phyloP scores from a whole-genome alignment of 2,329 filamentous ascomycete genomes.

The Aspergillus glaucus region DNA sequence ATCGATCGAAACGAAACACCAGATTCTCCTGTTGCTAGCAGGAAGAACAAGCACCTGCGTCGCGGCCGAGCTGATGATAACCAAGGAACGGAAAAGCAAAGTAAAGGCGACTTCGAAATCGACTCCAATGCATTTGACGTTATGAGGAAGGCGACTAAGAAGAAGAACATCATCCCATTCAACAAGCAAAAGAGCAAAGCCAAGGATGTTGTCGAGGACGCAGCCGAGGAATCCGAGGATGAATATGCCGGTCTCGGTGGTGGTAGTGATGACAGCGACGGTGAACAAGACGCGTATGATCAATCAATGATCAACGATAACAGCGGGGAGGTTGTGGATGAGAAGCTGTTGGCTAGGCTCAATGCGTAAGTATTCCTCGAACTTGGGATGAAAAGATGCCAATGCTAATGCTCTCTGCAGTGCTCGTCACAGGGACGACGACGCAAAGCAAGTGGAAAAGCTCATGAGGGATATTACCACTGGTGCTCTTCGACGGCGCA shows the following conservation, averaged over 20 bases:
- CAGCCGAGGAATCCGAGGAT: constrained; percentile 95
- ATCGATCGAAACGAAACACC: constrained; percentile 34
- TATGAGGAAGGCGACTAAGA: constrained; percentile 60
- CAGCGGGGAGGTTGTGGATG: constrained; percentile 68
- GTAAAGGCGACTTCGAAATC: constrained; percentile 31
- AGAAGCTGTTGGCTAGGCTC: constrained; percentile 74
- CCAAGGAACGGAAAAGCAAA: constrained; percentile 42
- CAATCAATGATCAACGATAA: constrained; percentile 88
- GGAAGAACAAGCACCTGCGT: constrained; percentile 51
- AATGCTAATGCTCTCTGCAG: constrained; percentile 40
- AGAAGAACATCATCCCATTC: constrained; percentile 55
- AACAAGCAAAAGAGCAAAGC: constrained; percentile 84
- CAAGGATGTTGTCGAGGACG: constrained; percentile 80
- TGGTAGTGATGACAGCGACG: constrained; percentile 77
- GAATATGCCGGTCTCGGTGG: constrained; percentile 94
- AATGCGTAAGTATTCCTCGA: constrained; percentile 65
- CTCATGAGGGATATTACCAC: constrained; percentile 90
- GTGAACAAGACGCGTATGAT: constrained; percentile 67
- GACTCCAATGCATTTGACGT: constrained; percentile 57
- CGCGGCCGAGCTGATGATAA: constrained; percentile 40
- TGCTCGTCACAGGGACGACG: constrained; percentile 68
- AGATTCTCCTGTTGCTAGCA: constrained; percentile 60
- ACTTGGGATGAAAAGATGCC: constrained; percentile 2
- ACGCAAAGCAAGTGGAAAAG: constrained; percentile 84
- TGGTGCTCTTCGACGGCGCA: constrained; percentile 77